Base-by-base conservation (phyloP, 805 yeast genomes). In the Candida insectorum region DNA sequence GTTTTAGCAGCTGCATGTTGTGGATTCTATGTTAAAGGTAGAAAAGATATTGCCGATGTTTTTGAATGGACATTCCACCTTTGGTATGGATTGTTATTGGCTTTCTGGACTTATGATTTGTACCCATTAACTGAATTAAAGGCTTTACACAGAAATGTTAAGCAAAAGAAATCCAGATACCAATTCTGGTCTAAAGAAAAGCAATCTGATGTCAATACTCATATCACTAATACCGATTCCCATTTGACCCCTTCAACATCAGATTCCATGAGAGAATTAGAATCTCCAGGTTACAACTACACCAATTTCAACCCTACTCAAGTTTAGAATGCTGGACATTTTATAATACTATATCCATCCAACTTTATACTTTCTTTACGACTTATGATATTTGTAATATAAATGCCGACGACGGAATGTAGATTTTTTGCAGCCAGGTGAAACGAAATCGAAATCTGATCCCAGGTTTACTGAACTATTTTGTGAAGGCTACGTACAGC, bases 61-160 rank as follows among this genome's bases (percentile, higher is more conserved):
- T 40, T 53, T 23, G 58, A 53, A 31, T 53, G 58, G 58, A 30
- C 37, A n/a, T 50, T 53, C 48, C 56, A 53, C 36, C 45, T 52
- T 32, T 52, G 54, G 54, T 54, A 54, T 34, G 54, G 56, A 4
- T 37, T 50, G 16, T 40, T 54, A 22, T 32, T 51, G 36, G 54
- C 51, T 5, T 53, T 53, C 38, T 53, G 56, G 56, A 50, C 56
- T 18, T 53, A 52, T 31, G 58, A 52, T 32, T 46, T 53, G 28
- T 50, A 51, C 37, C 58, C 58, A 36, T 45, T 53, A 34, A 53
- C 56, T 10, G 58, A 53, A 27, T 37, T 45, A 13, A 40, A 33
- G 38, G 44, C 37, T 11, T 43, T 26, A 32, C 37, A 36, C 16
- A 33, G 31, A 26, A 30, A 26, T 7, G 12, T 16, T 8, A 20